Evolutionary conservation across 1,284 basidiomycete genomes (phyloP), one percentile per base, ranked within the genome.

Genomic region (Cutaneotrichosporon sp.): DNA sequence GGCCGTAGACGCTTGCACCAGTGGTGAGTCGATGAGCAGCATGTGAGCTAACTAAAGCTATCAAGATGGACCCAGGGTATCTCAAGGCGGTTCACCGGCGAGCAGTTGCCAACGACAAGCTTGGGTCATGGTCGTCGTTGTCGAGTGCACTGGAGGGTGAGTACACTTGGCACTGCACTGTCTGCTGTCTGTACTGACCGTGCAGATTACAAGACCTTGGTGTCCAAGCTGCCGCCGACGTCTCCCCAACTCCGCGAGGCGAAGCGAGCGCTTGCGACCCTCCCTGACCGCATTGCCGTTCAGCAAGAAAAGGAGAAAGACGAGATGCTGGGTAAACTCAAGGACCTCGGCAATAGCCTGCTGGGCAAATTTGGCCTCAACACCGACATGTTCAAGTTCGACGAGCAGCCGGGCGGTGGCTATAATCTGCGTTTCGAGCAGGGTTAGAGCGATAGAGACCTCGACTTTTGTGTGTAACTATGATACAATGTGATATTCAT

Each of bases 311-410:
- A 83, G 69, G 96, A 99, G 79, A 96, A 92, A 64, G 86, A 86
- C 10, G 96, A 98, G 78, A 96, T 97, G 91, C 69, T 98, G 71
- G 86, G 83, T 65, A 97, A 99, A 80, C 80, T 99, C 61, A 98
- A 99, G 78, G 91, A 90, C 1, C 78, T 99, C 6, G 96, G 96
- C 0, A 93, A 99, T 74, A 90, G 85, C 60, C 83, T 99, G 50
- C 83, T 99, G n/a, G 93, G 94, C 88, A 80, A 73, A 83, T 94
- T 95, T 75, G 92, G 92, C 16, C 78, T 95, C 66, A 92, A 89
- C 30, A 94, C 92, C 0, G 88, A 95, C 74, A 95, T 92, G 81
- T 99, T 99, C 85, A 90, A 97, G 81, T 92, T 99, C 72, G 88
- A 89, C 65, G 90, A 90, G 26, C 93, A 93, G 69, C 90, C 90